Evolutionary conservation across 2,329 filamentous ascomycete genomes (phyloP).

Genomic region (Paraconiothyrium brasiliense): DNA sequence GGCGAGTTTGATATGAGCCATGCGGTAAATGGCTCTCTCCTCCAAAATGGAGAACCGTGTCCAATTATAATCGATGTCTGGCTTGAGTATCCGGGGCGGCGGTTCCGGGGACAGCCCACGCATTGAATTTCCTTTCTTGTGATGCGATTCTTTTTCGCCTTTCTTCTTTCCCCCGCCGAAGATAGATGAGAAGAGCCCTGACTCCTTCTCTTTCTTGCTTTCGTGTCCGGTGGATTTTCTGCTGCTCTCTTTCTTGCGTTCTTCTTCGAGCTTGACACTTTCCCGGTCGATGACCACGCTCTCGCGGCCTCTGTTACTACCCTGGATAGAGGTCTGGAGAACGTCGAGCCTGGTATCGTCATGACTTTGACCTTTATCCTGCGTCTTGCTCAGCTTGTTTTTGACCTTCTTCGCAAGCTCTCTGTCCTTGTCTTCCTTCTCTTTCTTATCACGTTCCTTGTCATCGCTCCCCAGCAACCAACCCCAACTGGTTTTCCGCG

Average conservation of each 20-base stretch:
- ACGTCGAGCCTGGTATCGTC: constrained; percentile 87
- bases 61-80: constrained; percentile 96
- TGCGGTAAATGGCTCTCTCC: constrained; percentile 95
- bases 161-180: constrained; percentile 93
- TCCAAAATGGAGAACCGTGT: constrained; percentile 94
- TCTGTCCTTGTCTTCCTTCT: constrained; percentile 53
- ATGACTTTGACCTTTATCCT: constrained; percentile 64
- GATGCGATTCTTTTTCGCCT: constrained; percentile 74
- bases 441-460: constrained; percentile 68
- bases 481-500: constrained; percentile 84
- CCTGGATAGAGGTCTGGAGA: constrained; percentile 86
- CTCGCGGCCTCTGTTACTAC: constrained; percentile 71
- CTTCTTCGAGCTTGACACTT: constrained; percentile 76
- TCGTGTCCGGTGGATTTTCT: constrained; percentile 73
- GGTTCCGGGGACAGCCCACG: constrained; percentile 82
- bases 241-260: constrained; percentile 80
- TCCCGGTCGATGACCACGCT: constrained; percentile 86
- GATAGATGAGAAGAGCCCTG: constrained; percentile 87
- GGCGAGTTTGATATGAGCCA: constrained; percentile 99
- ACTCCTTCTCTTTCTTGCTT: constrained; percentile 86
- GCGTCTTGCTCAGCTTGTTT: constrained; percentile 72
- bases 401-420: constrained; percentile 59
- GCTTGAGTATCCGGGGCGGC: constrained; percentile 73
- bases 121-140: constrained; percentile 76
- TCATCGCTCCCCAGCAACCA: constrained; percentile 77